phyloP scores from a whole-genome alignment of 78 protist genomes.

The Tieghemostelium lacteum region DNA sequence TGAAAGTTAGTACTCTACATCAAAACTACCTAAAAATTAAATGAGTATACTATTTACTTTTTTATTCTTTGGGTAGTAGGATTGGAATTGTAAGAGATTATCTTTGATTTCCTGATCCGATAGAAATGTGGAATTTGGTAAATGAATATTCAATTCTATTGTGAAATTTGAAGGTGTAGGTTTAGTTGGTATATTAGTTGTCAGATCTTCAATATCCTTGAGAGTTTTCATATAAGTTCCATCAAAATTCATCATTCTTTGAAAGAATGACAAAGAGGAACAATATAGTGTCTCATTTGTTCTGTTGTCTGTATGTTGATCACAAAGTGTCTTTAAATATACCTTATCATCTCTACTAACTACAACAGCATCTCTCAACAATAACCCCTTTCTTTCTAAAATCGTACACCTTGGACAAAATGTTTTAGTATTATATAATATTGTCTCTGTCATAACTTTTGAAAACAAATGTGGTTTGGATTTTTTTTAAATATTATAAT shows the following conservation, averaged over 20 bases:
- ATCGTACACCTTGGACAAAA: conserved; percentile 72
- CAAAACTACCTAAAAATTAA: background rate
- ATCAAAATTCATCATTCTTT: conserved; percentile 31
- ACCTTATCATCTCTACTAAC: conserved; percentile 62
- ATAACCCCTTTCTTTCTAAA: conserved; percentile 43
- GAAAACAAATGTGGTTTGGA: too few relatives aligned
- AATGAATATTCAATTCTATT: conserved; percentile 44
- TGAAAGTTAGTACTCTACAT: background rate
- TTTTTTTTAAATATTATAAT: too few relatives aligned
- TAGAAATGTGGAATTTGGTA: background rate
- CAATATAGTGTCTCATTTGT: conserved; percentile 42
- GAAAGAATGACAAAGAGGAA: conserved; percentile 46
- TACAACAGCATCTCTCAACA: conserved; percentile 24
- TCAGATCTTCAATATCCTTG: background rate
- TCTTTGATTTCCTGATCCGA: conserved; percentile 25
- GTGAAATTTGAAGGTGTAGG: conserved; percentile 25
- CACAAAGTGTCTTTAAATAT: conserved; percentile 35
- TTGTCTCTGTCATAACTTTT: background rate
- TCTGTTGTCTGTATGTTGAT: background rate
- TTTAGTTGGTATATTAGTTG: conserved; percentile 10
- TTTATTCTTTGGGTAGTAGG: conserved; percentile 60
- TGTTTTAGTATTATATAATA: conserved; percentile 54
- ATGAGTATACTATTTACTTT: conserved; percentile 14
- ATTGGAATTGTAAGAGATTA: conserved; percentile 32
- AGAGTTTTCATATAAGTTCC: background rate